These are phyloP conservation scores for Saccharum hybrid DNA, from an alignment of 202 grass and related monocot species.

Conservation along the genomic window DNA sequence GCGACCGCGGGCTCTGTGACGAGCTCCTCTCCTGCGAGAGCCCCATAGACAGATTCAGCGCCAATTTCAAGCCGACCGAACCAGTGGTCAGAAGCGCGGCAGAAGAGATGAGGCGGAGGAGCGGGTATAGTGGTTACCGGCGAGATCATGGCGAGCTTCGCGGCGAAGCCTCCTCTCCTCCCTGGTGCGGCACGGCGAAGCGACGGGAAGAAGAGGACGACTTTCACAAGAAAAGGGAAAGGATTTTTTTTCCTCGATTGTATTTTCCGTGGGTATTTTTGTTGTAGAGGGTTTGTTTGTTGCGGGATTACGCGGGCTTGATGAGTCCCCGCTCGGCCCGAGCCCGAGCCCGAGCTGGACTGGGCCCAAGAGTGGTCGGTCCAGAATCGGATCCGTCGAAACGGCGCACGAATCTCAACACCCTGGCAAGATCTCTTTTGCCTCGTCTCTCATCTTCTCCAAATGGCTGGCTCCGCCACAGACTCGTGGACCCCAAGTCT, in stretches of 20 bases:
- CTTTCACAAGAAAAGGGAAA: slow-evolving; percentile 44
- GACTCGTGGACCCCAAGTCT: slow-evolving; percentile 24
- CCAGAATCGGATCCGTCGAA: background rate
- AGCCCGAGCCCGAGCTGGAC: background rate
- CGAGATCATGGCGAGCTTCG: slow-evolving; percentile 71
- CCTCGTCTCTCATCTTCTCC: slow-evolving; percentile 15
- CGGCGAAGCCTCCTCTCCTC: slow-evolving; percentile 46
- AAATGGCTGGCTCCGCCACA: background rate
- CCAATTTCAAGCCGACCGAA: background rate
- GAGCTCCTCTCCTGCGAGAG: slow-evolving; percentile 68
- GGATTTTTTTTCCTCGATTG: background rate
- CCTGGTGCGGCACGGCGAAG: slow-evolving; percentile 55
- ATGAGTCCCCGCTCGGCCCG: background rate
- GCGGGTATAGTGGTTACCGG: slow-evolving; percentile 47
- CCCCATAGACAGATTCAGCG: slow-evolving; percentile 48
- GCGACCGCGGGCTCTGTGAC: slow-evolving; percentile 82
- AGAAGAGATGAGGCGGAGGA: slow-evolving; percentile 6
- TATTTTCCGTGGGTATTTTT: slow-evolving; percentile 32
- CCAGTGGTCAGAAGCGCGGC: background rate
- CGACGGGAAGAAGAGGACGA: slow-evolving; percentile 47
- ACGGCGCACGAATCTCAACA: slow-evolving; percentile 9
- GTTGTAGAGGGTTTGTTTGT: slow-evolving; percentile 20
- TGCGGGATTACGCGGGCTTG: background rate
- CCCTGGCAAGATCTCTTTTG: background rate
- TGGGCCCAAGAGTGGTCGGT: slow-evolving; percentile 1